Evolutionary conservation across 192 early-diverging fungal species (phyloP).

Genomic region (Coemansia sp.): DNA sequence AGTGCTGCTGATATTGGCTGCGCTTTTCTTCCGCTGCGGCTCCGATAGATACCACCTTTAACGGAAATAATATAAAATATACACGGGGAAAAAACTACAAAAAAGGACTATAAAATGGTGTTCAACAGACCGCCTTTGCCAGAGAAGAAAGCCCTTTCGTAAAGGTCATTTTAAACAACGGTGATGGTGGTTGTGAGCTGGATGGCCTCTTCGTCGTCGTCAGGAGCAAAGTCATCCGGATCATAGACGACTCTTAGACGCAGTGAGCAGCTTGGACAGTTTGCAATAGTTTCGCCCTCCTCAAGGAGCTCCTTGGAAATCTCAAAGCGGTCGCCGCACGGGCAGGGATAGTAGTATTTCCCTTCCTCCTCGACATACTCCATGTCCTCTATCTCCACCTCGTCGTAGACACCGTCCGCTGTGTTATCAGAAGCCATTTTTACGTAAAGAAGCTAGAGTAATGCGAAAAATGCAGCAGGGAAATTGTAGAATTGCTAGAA

Average conservation of each 20-base stretch:
- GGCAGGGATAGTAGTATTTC: slow-evolving; percentile 91
- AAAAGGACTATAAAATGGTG: too few species aligned
- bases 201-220: slow-evolving; percentile 32
- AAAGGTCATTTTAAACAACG: slow-evolving; percentile 12
- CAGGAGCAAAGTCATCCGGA: slow-evolving; percentile 49
- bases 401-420: slow-evolving; percentile 53
- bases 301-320: slow-evolving; percentile 77
- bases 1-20: too few species aligned
- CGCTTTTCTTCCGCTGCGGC: too few species aligned
- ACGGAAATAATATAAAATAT: too few species aligned
- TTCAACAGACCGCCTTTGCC: too few species aligned
- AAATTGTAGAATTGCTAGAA: background rate
- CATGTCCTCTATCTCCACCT: slow-evolving; percentile 86
- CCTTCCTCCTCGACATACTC: slow-evolving; percentile 84
- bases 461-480: background rate
- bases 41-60: too few species aligned
- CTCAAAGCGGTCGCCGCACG: slow-evolving; percentile 94
- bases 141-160: background rate
- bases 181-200: slow-evolving; percentile 20
- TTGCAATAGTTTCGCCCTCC: slow-evolving; percentile 84
- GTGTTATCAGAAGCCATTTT: background rate
- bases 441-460: background rate
- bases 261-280: slow-evolving; percentile 91
- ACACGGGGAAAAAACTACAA: too few species aligned
- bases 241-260: slow-evolving; percentile 91